These are phyloP conservation scores for Lasiosphaeriaceae sp. DNA, from an alignment of 495 filamentous ascomycete species.

Conservation along the genomic window DNA sequence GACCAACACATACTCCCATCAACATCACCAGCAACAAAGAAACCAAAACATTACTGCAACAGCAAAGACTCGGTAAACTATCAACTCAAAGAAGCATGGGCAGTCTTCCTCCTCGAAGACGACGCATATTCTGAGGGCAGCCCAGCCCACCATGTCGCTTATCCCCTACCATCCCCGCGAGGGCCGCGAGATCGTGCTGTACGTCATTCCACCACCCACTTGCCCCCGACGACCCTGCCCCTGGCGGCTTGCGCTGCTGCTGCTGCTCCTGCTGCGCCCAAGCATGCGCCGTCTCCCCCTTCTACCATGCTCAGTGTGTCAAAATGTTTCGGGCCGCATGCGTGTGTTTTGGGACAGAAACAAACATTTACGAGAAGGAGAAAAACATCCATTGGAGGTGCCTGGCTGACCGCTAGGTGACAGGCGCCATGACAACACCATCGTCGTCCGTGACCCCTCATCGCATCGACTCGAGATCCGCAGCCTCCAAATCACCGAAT, in stretches of 20 bases:
- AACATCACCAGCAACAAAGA: too few species aligned
- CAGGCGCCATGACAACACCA: slow-evolving; percentile 86
- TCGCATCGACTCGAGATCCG: slow-evolving; percentile 81
- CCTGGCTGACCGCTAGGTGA: background rate
- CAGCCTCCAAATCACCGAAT: slow-evolving; percentile 61
- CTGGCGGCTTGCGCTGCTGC: background rate
- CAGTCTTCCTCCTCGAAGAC: background rate
- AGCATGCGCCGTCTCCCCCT: too few species aligned
- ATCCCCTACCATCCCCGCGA: slow-evolving; percentile 61
- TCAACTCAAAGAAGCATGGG: background rate
- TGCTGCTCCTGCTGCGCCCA: background rate
- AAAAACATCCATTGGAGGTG: background rate
- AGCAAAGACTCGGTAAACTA: background rate
- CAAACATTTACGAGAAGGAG: background rate
- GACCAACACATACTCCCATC: too few species aligned
- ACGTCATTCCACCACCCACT: slow-evolving; percentile 29
- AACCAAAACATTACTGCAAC: background rate
- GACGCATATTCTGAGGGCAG: slow-evolving; percentile 1
- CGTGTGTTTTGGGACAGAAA: background rate
- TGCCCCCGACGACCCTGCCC: background rate
- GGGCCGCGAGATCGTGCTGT: slow-evolving; percentile 62
- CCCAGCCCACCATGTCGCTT: slow-evolving; percentile 49
- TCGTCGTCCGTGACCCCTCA: slow-evolving; percentile 84
- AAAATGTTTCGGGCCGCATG: too few species aligned
- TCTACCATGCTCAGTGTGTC: too few species aligned